Evolutionary conservation across 116 monocot species (phyloP).

Genomic region (Dioscorea cayenensis): DNA sequence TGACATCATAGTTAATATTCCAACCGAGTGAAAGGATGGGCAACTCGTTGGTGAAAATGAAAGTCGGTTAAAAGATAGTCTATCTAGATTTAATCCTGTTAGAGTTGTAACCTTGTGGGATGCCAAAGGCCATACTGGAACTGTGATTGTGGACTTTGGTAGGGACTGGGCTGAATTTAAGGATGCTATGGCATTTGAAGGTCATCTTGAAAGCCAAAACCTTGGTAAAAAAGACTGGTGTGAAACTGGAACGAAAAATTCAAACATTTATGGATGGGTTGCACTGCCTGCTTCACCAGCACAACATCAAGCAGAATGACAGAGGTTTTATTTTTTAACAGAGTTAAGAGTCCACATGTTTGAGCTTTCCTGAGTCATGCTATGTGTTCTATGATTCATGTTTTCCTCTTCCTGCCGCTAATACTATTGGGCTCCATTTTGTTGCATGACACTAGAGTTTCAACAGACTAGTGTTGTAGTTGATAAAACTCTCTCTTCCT

Average conservation of each 20-base stretch:
- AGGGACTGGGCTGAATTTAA: slow-evolving; percentile 72
- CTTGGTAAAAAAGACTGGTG: slow-evolving; percentile 41
- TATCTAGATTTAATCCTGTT: slow-evolving; percentile 41
- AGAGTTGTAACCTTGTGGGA: slow-evolving; percentile 48
- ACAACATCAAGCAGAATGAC: no score
- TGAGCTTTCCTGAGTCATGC: no score
- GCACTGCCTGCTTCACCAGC: slow-evolving; percentile 9
- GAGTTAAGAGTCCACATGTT: no score
- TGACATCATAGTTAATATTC: slow-evolving; percentile 49
- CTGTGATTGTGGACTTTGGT: slow-evolving; percentile 51
- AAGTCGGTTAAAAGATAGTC: slow-evolving; percentile 39
- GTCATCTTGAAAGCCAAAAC: slow-evolving; percentile 31
- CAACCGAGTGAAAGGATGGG: slow-evolving; percentile 8
- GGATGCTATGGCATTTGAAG: slow-evolving; percentile 65
- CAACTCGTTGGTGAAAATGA: slow-evolving; percentile 15
- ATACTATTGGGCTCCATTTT: no score
- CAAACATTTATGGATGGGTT: slow-evolving; percentile 66
- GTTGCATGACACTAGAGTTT: no score
- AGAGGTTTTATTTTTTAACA: no score
- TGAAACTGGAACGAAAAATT: not conserved
- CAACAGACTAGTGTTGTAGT: no score
- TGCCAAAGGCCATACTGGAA: slow-evolving; percentile 41
- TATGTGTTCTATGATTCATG: no score
- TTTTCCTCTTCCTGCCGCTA: no score
- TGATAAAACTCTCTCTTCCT: no score